These are phyloP conservation scores for Fusarium bactridioides DNA, from an alignment of 2,329 filamentous ascomycete genomes.

Conservation along the genomic window DNA sequence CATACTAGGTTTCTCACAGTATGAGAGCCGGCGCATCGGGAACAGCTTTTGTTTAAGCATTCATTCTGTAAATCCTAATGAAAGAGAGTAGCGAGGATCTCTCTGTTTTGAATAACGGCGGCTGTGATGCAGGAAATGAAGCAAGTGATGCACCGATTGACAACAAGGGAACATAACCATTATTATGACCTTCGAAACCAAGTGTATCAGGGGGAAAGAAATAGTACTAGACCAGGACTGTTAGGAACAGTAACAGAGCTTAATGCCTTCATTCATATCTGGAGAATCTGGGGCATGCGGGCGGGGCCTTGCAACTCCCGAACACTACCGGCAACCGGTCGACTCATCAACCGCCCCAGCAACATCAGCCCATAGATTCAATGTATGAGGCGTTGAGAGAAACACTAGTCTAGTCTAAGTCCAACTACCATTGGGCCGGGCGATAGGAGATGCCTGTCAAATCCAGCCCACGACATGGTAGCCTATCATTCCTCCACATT, in stretches of 20 bases:
- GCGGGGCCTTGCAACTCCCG: not conserved
- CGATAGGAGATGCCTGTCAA: conserved; percentile 4
- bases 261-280: not conserved
- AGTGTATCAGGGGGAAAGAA: not conserved
- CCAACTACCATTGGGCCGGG: conserved; percentile 1
- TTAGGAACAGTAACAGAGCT: not conserved
- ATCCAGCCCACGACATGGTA: not conserved
- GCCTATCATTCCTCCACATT: conserved; percentile 5
- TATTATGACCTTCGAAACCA: not conserved
- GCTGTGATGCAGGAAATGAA: not conserved
- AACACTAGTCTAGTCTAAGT: not conserved
- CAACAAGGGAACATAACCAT: not conserved
- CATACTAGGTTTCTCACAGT: not conserved
- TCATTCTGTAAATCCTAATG: not conserved
- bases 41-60: not conserved
- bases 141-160: not conserved
- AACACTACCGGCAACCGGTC: conserved; percentile 19
- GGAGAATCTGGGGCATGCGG: conserved; percentile 22
- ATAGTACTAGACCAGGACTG: not conserved
- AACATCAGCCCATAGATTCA: conserved; percentile 2
- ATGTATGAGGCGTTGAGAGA: not conserved
- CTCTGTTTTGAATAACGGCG: not conserved
- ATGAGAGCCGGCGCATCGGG: too few relatives aligned
- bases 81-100: not conserved
- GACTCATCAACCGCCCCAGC: not conserved